Evolutionary conservation across 805 yeast genomes (phyloP).

Genomic region (Candida dajiaensis): DNA sequence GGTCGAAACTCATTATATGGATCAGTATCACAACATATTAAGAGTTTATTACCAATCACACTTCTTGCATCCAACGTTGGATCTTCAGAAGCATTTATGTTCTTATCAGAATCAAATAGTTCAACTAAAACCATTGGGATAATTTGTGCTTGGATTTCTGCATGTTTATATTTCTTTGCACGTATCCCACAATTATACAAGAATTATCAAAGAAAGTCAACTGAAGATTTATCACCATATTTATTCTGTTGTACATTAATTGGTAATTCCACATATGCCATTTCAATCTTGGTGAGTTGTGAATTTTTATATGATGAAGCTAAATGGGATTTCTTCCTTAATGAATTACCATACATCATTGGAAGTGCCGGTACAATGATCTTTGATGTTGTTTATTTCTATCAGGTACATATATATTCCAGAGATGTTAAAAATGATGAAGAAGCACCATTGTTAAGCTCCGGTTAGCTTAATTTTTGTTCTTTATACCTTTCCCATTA

Average conservation of each 20-base stretch:
- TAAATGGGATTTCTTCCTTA: slow-evolving; percentile 44
- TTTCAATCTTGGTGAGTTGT: slow-evolving; percentile 67
- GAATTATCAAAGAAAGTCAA: slow-evolving; percentile 73
- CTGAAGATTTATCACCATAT: slow-evolving; percentile 78
- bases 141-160: slow-evolving; percentile 72
- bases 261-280: slow-evolving; percentile 73
- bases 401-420: slow-evolving; percentile 42
- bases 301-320: slow-evolving; percentile 36
- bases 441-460: slow-evolving; percentile 11
- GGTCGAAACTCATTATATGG: slow-evolving; percentile 26
- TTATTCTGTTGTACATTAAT: slow-evolving; percentile 72
- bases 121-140: slow-evolving; percentile 31
- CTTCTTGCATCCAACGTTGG: slow-evolving; percentile 23
- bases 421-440: slow-evolving; percentile 12
- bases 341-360: slow-evolving; percentile 74
- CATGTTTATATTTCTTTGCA: slow-evolving; percentile 66
- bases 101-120: background rate
- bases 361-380: slow-evolving; percentile 84
- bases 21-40: slow-evolving; percentile 7
- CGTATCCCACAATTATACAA: slow-evolving; percentile 81
- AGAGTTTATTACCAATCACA: slow-evolving; percentile 20
- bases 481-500: too few relatives aligned
- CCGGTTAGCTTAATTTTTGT: background rate
- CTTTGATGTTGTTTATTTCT: slow-evolving; percentile 68
- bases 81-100: slow-evolving; percentile 4